Evolutionary conservation across 2,329 filamentous ascomycete genomes (phyloP).

Genomic region (Stemphylium lycopersici): DNA sequence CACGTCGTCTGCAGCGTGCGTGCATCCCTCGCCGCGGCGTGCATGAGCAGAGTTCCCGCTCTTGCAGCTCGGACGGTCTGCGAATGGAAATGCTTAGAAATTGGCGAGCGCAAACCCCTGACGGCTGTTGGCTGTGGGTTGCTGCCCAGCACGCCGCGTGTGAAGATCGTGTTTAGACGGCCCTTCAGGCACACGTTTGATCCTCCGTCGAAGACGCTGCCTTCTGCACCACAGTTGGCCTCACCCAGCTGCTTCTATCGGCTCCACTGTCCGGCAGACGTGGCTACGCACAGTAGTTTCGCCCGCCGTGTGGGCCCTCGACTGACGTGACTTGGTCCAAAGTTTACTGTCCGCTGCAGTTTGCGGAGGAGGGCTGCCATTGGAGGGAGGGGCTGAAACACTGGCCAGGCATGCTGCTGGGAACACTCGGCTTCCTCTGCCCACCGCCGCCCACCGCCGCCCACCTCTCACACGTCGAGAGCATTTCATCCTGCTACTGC

Average conservation of each 20-base stretch:
- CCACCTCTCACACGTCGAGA: constrained; percentile 1
- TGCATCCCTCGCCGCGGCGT: constrained; percentile 28
- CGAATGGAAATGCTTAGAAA: constrained; percentile 24
- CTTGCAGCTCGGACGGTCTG: constrained; percentile 24
- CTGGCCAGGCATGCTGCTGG: constrained; percentile 16
- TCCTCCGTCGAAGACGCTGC: background rate
- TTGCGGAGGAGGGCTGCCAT: no score
- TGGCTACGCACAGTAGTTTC: background rate
- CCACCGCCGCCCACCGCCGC: constrained; percentile 13
- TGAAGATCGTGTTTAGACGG: constrained; percentile 16
- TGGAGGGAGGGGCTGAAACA: constrained; percentile 28
- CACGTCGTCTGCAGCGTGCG: constrained; percentile 34
- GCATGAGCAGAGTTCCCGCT: constrained; percentile 37
- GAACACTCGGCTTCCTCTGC: constrained; percentile 19
- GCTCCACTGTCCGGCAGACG: constrained; percentile 15
- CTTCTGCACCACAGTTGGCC: no score
- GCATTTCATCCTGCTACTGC: constrained; percentile 2
- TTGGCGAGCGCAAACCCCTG: constrained; percentile 22
- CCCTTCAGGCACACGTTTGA: constrained; percentile 14
- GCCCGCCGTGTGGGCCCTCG: no score
- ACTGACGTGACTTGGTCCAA: no score
- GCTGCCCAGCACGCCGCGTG: constrained; percentile 13
- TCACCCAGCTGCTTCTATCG: constrained; percentile 2
- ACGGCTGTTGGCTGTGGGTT: constrained; percentile 11
- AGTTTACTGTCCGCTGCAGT: no score